Evolutionary conservation across 768 basidiomycete genomes (phyloP).

Genomic region (Phylloporus sp.): DNA sequence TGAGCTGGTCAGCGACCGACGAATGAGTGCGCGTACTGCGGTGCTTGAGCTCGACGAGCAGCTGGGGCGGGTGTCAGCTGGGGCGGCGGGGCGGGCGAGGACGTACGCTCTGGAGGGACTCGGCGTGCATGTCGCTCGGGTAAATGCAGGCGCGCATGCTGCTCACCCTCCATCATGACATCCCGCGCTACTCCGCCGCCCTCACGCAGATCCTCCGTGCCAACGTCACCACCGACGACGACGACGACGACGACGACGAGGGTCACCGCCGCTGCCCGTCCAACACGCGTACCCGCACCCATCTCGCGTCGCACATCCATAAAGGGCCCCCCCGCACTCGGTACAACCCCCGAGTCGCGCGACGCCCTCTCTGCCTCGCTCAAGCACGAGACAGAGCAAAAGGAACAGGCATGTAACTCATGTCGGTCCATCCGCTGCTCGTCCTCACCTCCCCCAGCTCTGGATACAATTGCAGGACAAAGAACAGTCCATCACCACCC

Average conservation of each 20-base stretch:
- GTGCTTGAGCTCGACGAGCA: constrained; percentile 39
- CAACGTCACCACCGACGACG: constrained; percentile 35
- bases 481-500: constrained; percentile 59
- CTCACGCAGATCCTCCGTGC: constrained; percentile 43
- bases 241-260: constrained; percentile 34
- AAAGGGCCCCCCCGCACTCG: constrained; percentile 36
- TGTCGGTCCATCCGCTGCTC: constrained; percentile 3
- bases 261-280: constrained; percentile 52
- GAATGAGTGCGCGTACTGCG: constrained; percentile 31
- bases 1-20: constrained; percentile 16
- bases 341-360: constrained; percentile 43
- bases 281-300: constrained; percentile 53
- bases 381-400: constrained; percentile 75
- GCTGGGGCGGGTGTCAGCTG: constrained; percentile 31
- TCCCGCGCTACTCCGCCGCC: constrained; percentile 43
- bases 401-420: constrained; percentile 61
- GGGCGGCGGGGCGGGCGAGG: not conserved
- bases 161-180: constrained; percentile 33
- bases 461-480: constrained; percentile 76
- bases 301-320: constrained; percentile 48
- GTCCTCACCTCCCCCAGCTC: constrained; percentile 44
- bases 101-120: constrained; percentile 35
- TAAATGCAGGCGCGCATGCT: not conserved
- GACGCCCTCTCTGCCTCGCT: constrained; percentile 60
- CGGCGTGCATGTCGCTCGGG: constrained; percentile 13